Evolutionary conservation across 2,329 filamentous ascomycete species (phyloP).

Genomic region (Proliferodiscus dingleyae): DNA sequence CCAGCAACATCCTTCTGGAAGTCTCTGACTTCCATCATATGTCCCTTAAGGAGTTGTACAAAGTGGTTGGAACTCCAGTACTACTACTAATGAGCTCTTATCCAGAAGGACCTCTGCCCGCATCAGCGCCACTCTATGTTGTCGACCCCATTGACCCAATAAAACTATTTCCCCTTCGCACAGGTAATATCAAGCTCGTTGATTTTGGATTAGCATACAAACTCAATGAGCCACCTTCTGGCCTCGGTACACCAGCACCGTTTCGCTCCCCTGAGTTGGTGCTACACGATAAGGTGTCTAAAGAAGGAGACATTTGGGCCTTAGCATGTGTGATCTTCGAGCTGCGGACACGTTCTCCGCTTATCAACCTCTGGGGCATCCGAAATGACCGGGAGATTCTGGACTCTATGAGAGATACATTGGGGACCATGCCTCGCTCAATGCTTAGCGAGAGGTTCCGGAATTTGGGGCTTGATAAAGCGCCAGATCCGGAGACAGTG

Average conservation of each 20-base stretch:
- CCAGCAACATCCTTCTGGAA: slow-evolving; percentile 5
- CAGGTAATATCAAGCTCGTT: slow-evolving; percentile 9
- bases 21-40: background rate
- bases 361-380: background rate
- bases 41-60: background rate
- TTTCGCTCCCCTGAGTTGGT: background rate
- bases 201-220: slow-evolving; percentile 6
- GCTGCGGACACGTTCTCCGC: background rate
- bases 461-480: background rate
- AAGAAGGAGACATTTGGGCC: slow-evolving; percentile 3
- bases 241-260: background rate
- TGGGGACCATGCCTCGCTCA: background rate
- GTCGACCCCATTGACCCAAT: background rate
- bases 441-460: background rate
- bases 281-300: background rate
- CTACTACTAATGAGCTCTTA: background rate
- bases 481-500: background rate
- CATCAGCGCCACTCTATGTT: background rate
- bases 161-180: slow-evolving; percentile 1
- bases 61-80: background rate
- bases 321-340: slow-evolving; percentile 1
- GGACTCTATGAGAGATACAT: background rate
- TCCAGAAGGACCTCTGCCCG: background rate
- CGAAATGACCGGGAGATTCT: background rate
- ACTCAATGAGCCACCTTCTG: background rate